Conservation (phyloP, 306 rosid species). For the Bauhinia variegata region DNA sequence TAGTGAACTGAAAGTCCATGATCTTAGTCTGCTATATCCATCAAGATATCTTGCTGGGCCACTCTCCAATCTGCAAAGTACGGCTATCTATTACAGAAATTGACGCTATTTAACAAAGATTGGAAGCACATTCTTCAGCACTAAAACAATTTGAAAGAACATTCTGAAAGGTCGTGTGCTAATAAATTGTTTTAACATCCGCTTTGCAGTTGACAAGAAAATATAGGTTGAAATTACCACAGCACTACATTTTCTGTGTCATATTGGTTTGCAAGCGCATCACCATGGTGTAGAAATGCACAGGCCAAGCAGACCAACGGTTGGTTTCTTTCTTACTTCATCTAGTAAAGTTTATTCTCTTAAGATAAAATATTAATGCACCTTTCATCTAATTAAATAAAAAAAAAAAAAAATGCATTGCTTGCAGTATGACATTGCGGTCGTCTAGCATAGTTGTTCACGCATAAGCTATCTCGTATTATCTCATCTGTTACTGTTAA, state of each 20-base stretch:
- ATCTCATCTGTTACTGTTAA: too few relatives aligned
- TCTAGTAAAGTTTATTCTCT: too few relatives aligned
- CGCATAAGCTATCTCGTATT: too few relatives aligned
- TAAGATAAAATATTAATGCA: too few relatives aligned
- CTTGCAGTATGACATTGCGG: too few relatives aligned
- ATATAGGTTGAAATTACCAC: neutral
- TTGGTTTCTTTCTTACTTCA: too few relatives aligned
- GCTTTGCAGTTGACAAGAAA: conserved; percentile 5
- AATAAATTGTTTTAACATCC: conserved; percentile 4
- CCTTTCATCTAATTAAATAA: too few relatives aligned
- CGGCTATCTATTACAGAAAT: neutral
- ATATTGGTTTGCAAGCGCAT: neutral
- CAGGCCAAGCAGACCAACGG: too few relatives aligned
- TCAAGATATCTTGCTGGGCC: conserved; percentile 79
- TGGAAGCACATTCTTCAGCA: neutral
- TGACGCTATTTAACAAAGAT: neutral
- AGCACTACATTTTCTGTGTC: neutral
- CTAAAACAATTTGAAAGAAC: neutral
- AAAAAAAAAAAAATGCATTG: too few relatives aligned
- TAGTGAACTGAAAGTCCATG: conserved; percentile 80
- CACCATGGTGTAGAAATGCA: too few relatives aligned
- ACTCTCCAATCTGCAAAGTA: conserved; percentile 60
- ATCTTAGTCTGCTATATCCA: conserved; percentile 81
- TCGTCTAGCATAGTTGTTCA: too few relatives aligned
- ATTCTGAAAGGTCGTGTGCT: neutral